phyloP scores from a whole-genome alignment of 202 grass and related monocot genomes.

The Schoenoplectus tabernaemontani region DNA sequence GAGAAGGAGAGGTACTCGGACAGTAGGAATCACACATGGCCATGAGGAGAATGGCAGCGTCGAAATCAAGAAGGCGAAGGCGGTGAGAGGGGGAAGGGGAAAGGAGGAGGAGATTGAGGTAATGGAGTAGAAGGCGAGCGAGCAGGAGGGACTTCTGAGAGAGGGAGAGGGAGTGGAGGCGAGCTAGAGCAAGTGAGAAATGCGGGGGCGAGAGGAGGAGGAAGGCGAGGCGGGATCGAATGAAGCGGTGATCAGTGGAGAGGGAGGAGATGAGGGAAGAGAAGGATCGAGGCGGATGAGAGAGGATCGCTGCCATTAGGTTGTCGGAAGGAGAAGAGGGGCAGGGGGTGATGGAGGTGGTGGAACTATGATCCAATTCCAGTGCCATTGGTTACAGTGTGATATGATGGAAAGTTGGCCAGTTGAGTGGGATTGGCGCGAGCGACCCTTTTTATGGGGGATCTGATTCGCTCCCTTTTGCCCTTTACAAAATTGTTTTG shows the following conservation, averaged over 20 bases:
- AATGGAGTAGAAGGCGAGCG: constrained; percentile 61
- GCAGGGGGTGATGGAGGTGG: not conserved
- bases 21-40: constrained; percentile 87
- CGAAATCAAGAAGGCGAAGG: constrained; percentile 49
- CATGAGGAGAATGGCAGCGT: constrained; percentile 70
- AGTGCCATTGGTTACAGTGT: not conserved
- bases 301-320: constrained; percentile 57
- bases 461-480: not conserved
- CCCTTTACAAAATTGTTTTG: not conserved
- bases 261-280: constrained; percentile 35
- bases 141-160: constrained; percentile 52
- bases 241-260: constrained; percentile 35
- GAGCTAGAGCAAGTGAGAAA: constrained; percentile 57
- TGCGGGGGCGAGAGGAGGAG: constrained; percentile 73
- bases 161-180: constrained; percentile 54
- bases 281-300: constrained; percentile 29
- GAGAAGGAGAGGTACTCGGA: constrained; percentile 11
- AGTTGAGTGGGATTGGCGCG: constrained; percentile 17
- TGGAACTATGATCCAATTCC: constrained; percentile 1
- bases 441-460: constrained; percentile 12
- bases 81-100: constrained; percentile 26
- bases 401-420: not conserved
- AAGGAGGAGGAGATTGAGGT: constrained; percentile 51
- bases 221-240: constrained; percentile 58
- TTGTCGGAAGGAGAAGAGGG: constrained; percentile 39